Base-by-base conservation (phyloP, 225 moss, liverwort and hornwort genomes). In the Pseudoscleropodium purum region DNA sequence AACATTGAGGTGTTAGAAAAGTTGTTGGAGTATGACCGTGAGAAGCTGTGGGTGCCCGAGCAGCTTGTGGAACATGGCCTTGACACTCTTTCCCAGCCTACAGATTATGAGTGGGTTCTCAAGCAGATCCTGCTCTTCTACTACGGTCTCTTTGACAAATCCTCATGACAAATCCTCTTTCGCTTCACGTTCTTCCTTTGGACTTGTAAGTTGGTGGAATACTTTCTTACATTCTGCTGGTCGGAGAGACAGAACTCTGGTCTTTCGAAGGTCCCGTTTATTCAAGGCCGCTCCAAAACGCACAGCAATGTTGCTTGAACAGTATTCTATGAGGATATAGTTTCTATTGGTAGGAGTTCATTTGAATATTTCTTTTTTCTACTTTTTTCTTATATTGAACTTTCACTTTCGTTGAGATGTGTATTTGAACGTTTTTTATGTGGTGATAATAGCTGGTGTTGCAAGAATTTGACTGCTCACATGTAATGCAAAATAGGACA, bases 1-100 rank as follows among this genome's bases (percentile, higher is more conserved):
- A 96, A 93, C 83, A 83, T 89, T 30, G 96, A 96, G 91, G 93
- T 97, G 39, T 85, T 98, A 47, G 91, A 95, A 89, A 89, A 95
- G 68, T 89, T 98, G 89, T 89, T 98, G 92, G 91, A 95, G 87
- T 98, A 96, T 60, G 98, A 98, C 89, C 89, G 93, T 52, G 94
- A 97, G 92, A 98, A 95, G 84, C 88, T 96, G 73, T 98, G 96
- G 96, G 98, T 98, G 73, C 96, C 94, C 34, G 96, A 97, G 88
- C 97, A 98, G 90, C 95, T 98, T 59, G 94, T 98, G 81, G 97
- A 98, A 88, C 87, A 93, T 88, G 98, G 96, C 41, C 93, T 96
- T 49, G 92, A 91, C 45, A 95, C 90, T 33, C 93, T 98, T 45
- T 86, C 93, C 52, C 92, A 91, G 84, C 91, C 95, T 51, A 96